phyloP scores from a whole-genome alignment of 2,329 filamentous ascomycete species.

The Leptosphaerulina australis region DNA sequence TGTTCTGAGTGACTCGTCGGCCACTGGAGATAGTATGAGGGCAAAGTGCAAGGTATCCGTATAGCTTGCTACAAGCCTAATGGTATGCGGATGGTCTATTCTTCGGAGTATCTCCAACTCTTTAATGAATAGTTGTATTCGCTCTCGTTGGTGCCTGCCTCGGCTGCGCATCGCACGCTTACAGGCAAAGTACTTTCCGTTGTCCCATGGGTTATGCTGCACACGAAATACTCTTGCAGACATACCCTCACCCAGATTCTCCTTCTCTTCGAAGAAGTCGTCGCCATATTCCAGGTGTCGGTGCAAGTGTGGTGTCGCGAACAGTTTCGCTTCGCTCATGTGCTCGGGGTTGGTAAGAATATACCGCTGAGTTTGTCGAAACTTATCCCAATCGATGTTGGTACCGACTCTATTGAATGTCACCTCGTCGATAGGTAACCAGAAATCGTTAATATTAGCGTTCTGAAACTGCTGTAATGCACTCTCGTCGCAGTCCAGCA shows the following conservation, averaged over 20 bases:
- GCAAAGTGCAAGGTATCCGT: neutral
- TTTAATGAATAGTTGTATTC: neutral
- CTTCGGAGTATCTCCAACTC: neutral
- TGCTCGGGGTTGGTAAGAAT: neutral
- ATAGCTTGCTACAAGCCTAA: neutral
- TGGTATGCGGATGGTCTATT: neutral
- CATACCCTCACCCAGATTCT: neutral
- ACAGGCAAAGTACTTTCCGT: neutral
- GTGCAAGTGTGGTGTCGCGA: neutral
- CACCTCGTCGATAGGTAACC: neutral
- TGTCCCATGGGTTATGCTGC: neutral
- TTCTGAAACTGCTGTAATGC: neutral
- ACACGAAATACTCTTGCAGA: conserved; percentile 1
- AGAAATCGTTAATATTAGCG: neutral
- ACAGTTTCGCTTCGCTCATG: neutral
- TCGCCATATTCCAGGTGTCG: neutral
- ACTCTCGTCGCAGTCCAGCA: neutral
- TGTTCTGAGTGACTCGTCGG: neutral
- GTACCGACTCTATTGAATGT: neutral
- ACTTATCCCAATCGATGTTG: neutral
- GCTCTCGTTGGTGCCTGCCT: neutral
- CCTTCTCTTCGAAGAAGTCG: neutral
- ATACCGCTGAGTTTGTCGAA: neutral
- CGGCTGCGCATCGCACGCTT: neutral
- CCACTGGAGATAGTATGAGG: neutral